A percentile compares a stretch with the other conserved stretches of the same genome.
Conservation (phyloP, 2,329 filamentous ascomycete genomes). For the Cryphonectria parasitica region DNA sequence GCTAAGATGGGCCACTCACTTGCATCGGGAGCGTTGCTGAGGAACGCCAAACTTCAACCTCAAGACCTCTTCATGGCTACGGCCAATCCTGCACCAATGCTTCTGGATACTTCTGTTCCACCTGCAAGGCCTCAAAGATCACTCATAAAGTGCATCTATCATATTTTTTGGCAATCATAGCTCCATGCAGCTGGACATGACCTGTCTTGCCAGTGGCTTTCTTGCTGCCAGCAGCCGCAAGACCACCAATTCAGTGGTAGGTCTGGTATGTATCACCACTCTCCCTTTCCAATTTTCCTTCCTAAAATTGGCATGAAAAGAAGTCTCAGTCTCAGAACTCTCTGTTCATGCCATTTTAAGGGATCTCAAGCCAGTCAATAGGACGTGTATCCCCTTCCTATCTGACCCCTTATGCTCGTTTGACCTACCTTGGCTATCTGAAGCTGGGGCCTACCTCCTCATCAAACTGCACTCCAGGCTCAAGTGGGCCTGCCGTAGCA, state of each 20-base stretch:
- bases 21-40: constrained; percentile 13
- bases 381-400: background rate
- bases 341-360: constrained; percentile 8
- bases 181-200: constrained; percentile 17
- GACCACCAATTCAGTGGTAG: constrained; percentile 12
- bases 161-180: constrained; percentile 19
- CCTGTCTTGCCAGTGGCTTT: constrained; percentile 18
- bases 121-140: constrained; percentile 26
- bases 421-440: background rate
- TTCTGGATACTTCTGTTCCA: constrained; percentile 15
- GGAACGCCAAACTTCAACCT: constrained; percentile 22
- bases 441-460: constrained; percentile 13
- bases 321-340: constrained; percentile 5
- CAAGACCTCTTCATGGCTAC: constrained; percentile 20
- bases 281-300: background rate
- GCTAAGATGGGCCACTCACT: background rate
- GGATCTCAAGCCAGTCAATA: background rate
- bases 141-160: constrained; percentile 4
- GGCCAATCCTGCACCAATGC: constrained; percentile 23
- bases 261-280: constrained; percentile 20
- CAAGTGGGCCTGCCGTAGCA: constrained; percentile 20
- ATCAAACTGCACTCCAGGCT: constrained; percentile 23
- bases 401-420: background rate
- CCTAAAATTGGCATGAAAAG: background rate
- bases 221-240: constrained; percentile 15